Evolutionary conservation across 176 grass and related monocot genomes (phyloP).

Genomic region (Oryza officinalis): DNA sequence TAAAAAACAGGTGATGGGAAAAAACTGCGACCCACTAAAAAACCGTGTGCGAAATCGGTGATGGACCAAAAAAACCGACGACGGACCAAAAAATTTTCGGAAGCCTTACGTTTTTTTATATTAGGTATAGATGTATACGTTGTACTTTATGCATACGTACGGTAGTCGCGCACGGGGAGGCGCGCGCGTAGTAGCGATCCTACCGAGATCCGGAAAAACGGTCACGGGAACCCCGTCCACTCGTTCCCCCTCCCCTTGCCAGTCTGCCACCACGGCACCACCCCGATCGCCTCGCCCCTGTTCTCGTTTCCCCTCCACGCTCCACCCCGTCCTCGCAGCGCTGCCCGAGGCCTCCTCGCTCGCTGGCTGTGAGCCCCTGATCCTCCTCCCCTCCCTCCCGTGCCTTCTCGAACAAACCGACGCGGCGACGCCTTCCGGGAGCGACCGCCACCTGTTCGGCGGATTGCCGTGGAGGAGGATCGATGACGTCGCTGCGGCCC

Average conservation of each 20-base stretch:
- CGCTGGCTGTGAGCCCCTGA: too few relatives aligned
- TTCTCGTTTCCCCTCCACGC: not conserved
- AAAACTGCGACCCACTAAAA: too few relatives aligned
- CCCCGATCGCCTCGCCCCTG: not conserved
- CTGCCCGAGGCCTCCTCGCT: not conserved
- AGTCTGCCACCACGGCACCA: not conserved
- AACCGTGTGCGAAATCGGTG: too few relatives aligned
- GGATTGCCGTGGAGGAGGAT: constrained; percentile 18
- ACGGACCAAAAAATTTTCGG: too few relatives aligned
- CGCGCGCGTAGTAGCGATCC: too few relatives aligned
- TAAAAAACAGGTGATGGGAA: too few relatives aligned
- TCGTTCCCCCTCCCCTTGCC: not conserved
- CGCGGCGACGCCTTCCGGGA: not conserved
- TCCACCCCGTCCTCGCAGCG: not conserved
- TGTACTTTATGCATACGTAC: too few relatives aligned
- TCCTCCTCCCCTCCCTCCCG: not conserved
- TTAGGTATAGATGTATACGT: too few relatives aligned
- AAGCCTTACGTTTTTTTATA: too few relatives aligned
- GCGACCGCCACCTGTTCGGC: constrained; percentile 14
- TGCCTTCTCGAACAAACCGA: not conserved
- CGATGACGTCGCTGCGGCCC: constrained; percentile 50
- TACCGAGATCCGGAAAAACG: too few relatives aligned
- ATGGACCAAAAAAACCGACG: too few relatives aligned
- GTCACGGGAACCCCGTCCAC: constrained; percentile 22
- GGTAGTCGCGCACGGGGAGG: too few relatives aligned